Evolutionary conservation across 1,139 yeast species (phyloP).

Genomic region (Taiozyma sp.): DNA sequence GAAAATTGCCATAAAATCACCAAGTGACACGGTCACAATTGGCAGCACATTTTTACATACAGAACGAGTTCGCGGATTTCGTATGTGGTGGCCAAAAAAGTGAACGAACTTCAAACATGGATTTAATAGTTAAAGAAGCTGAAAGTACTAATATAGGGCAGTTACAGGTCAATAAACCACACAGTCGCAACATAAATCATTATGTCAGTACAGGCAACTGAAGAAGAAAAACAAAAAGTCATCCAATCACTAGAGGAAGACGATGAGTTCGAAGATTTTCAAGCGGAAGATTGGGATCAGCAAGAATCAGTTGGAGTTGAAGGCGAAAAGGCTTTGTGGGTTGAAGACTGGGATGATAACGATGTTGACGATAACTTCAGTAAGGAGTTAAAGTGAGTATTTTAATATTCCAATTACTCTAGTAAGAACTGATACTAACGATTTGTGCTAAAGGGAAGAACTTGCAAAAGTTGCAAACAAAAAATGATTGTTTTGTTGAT

Average conservation of each 20-base stretch:
- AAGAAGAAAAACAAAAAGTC: conserved; percentile 20
- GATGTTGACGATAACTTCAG: conserved; percentile 82
- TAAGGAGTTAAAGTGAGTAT: conserved; percentile 48
- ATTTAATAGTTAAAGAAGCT: background rate
- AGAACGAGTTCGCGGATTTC: background rate
- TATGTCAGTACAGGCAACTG: conserved; percentile 14
- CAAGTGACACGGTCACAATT: background rate
- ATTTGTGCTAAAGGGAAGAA: conserved; percentile 17
- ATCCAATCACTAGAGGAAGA: conserved; percentile 72
- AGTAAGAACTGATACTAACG: conserved; percentile 5
- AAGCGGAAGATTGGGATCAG: conserved; percentile 67
- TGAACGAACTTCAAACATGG: background rate
- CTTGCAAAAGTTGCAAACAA: conserved; percentile 24
- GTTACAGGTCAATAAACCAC: background rate
- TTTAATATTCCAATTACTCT: background rate
- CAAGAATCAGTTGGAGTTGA: conserved; percentile 37
- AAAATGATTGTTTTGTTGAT: background rate
- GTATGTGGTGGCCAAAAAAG: background rate
- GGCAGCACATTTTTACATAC: background rate
- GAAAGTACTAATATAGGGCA: background rate
- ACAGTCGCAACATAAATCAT: background rate
- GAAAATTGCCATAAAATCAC: background rate
- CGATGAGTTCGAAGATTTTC: conserved; percentile 92
- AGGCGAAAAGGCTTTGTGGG: conserved; percentile 64
- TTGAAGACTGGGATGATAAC: conserved; percentile 92